A percentile compares a stretch with the other conserved stretches of the same genome.
phyloP scores from a whole-genome alignment of 2,329 filamentous ascomycete species.

The Ophiocordyceps robertsii region DNA sequence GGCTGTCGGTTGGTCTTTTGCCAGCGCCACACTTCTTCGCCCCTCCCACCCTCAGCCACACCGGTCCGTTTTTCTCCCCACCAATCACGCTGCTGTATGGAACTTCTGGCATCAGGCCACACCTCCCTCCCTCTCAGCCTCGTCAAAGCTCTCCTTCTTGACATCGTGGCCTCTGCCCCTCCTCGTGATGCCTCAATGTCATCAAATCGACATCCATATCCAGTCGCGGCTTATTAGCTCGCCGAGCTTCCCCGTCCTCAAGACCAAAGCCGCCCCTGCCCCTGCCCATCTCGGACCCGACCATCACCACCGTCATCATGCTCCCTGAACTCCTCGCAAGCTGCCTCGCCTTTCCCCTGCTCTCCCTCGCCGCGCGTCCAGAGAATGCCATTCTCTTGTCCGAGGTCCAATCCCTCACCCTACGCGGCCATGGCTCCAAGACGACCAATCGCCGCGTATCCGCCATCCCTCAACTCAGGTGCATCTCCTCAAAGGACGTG shows the following conservation, averaged over 20 bases:
- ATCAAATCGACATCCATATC: neutral
- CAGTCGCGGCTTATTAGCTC: neutral
- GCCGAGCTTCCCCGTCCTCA: too few species aligned
- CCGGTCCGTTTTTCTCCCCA: neutral
- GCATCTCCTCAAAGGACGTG: constrained; percentile 51
- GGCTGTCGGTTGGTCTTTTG: neutral
- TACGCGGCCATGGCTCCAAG: constrained; percentile 47
- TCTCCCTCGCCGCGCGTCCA: constrained; percentile 17
- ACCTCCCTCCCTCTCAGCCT: too few species aligned
- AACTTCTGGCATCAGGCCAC: neutral
- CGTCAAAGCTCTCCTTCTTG: constrained; percentile 3
- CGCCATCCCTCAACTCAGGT: constrained; percentile 67
- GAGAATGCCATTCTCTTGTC: constrained; percentile 44
- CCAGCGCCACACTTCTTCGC: neutral
- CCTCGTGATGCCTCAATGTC: too few species aligned
- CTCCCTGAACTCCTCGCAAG: constrained; percentile 1
- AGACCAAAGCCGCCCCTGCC: neutral
- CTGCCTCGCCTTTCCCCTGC: constrained; percentile 12
- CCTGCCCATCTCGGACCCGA: neutral
- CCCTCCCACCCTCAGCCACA: neutral
- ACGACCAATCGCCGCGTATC: constrained; percentile 67
- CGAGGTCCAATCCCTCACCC: constrained; percentile 62
- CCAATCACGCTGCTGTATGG: neutral
- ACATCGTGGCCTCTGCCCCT: constrained; percentile 11
- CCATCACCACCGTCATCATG: neutral